Evolutionary conservation across 495 filamentous ascomycete species (phyloP), one percentile per base, ranked within the genome.

Genomic region (Xylaria bambusicola): DNA sequence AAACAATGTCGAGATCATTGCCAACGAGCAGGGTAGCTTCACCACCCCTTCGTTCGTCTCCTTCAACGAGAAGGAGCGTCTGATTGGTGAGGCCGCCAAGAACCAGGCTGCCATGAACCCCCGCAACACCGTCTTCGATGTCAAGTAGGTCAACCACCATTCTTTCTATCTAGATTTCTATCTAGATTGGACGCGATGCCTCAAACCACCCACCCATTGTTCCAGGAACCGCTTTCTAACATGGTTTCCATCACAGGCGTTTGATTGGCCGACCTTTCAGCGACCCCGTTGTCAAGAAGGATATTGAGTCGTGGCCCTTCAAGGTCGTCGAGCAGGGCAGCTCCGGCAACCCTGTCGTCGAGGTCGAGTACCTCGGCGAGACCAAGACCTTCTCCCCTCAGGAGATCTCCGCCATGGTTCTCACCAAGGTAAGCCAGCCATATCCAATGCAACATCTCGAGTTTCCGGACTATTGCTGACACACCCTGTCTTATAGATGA

Each of bases 21-120:
- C 91, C 86, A 98, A 97, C 80, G 94, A 98, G 84, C 94, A 98
- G 85, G 94, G 94, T 83, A 95, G 91, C 84, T 93, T 96, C 69
- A 97, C 94, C 60, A 98, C 94, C 35, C 94, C 94, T 45, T 98
- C 94, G 17, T 98, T 96, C 80, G 94, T 98, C 73, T 92, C 90
- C 65, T 98, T 98, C 89, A 97, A 93, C 75, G 92, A 96, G 75
- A 90, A 90, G 74, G 94, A 98, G 84, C 91, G 95, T 76, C 83
- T 98, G 72, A 96, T 98, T 77, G 94, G 94, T 80, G 94, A 98
- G 85, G 89, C 93, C 36, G 94, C 94, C 74, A 98, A 97, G 89
- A 98, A 98, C 84, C 94, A 97, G 82, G 93, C 95, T 73, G 94
- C 94, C 75, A 96, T 98, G 88, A 98, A 98, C 86, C 94, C 94